Percentiles rank a stretch among this genome's conserved stretches.
phyloP scores from a whole-genome alignment of 108 stramenopile species.

The Nitzschia putrida region DNA sequence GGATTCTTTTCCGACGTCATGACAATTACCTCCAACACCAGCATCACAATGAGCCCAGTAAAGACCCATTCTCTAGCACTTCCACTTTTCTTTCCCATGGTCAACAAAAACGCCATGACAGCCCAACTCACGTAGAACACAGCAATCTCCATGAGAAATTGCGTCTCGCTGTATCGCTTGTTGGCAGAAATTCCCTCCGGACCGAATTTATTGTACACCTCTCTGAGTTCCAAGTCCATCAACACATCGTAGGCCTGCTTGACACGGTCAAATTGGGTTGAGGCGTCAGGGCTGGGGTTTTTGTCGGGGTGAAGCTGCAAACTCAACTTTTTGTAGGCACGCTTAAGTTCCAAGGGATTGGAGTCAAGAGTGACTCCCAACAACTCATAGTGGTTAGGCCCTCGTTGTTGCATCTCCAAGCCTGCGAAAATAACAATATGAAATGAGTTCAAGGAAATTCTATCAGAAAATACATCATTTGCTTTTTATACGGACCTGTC shows the following conservation, averaged over 20 bases:
- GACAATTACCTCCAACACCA: conserved; percentile 88
- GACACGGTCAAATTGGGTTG: conserved; percentile 87
- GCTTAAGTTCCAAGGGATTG: conserved; percentile 93
- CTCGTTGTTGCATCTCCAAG: conserved; percentile 83
- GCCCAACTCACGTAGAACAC: conserved; percentile 95
- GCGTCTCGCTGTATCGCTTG: conserved; percentile 85
- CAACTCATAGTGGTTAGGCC: conserved; percentile 89
- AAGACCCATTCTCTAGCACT: conserved; percentile 89
- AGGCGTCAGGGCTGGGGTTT: conserved; percentile 88
- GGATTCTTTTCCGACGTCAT: conserved; percentile 85
- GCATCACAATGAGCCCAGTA: conserved; percentile 92
- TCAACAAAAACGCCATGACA: conserved; percentile 92
- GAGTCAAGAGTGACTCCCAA: conserved; percentile 81
- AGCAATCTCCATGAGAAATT: conserved; percentile 84
- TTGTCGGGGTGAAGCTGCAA: conserved; percentile 98
- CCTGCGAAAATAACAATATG: conserved; percentile 38
- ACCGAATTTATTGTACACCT: conserved; percentile 98
- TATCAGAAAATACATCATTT: too few relatives aligned
- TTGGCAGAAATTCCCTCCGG: conserved; percentile 85
- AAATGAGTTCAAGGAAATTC: conserved; percentile 1
- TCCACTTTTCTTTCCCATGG: conserved; percentile 86
- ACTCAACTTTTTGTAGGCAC: conserved; percentile 91
- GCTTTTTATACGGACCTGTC: conserved; percentile 90
- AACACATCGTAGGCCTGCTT: conserved; percentile 93
- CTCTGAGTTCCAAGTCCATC: conserved; percentile 93